Evolutionary conservation across 768 basidiomycete species (phyloP).

Genomic region (Gloeostereum incarnatum): DNA sequence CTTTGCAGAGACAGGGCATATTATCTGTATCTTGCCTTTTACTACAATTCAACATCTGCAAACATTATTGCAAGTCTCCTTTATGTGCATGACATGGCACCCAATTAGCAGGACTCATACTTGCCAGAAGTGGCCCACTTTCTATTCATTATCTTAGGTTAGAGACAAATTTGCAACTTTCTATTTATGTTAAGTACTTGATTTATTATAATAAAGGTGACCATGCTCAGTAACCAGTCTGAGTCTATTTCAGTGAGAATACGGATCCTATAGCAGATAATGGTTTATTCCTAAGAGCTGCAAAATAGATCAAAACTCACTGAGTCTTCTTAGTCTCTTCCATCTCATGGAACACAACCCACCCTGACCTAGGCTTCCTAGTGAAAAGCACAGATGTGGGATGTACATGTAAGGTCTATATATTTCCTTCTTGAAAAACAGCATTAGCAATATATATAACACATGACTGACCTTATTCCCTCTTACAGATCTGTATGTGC

Average conservation of each 20-base stretch:
- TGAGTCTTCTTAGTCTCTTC: constrained; percentile 95
- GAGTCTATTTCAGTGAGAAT: constrained; percentile 92
- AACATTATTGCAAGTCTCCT: no score
- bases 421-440: constrained; percentile 6
- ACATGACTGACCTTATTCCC: constrained; percentile 73
- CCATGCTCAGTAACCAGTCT: no score
- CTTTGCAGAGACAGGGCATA: no score
- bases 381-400: constrained; percentile 94
- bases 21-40: no score
- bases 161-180: no score
- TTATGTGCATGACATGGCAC: no score
- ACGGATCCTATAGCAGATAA: constrained; percentile 54
- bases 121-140: no score
- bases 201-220: no score
- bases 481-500: constrained; percentile 83
- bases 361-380: constrained; percentile 80
- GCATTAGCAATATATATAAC: background rate
- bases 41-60: no score
- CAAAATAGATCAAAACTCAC: constrained; percentile 31
- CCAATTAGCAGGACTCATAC: no score
- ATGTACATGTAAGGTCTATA: constrained; percentile 78
- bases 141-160: no score
- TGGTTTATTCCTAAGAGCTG: constrained; percentile 9
- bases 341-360: constrained; percentile 94
- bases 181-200: no score